Evolutionary conservation across 257 asterid species (phyloP).

Genomic region (Ilex aquifolium): DNA sequence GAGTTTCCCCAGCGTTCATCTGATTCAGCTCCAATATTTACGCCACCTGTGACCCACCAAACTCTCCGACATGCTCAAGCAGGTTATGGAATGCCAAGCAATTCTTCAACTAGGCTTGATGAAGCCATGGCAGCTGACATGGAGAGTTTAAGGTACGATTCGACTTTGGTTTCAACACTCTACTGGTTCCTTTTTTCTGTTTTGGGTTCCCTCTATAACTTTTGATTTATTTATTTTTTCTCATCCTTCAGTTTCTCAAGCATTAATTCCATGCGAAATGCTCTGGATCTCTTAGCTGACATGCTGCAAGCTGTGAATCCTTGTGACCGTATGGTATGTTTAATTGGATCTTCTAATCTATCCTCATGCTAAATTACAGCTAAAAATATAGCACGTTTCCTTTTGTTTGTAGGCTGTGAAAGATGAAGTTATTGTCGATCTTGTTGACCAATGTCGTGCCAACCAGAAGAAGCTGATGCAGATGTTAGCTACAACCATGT

Average conservation of each 20-base stretch:
- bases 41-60: slow-evolving; percentile 70
- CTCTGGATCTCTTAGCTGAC: slow-evolving; percentile 64
- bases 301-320: slow-evolving; percentile 81
- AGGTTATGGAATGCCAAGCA: slow-evolving; percentile 91
- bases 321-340: slow-evolving; percentile 47
- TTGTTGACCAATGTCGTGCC: slow-evolving; percentile 68
- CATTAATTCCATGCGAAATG: slow-evolving; percentile 54
- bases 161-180: not conserved
- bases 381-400: slow-evolving; percentile 1
- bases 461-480: slow-evolving; percentile 84
- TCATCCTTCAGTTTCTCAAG: slow-evolving; percentile 37
- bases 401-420: slow-evolving; percentile 47
- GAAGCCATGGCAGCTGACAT: slow-evolving; percentile 79
- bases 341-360: not conserved
- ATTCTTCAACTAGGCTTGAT: slow-evolving; percentile 78
- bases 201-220: too few relatives aligned
- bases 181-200: not conserved
- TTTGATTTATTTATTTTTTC: not conserved
- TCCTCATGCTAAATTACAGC: slow-evolving; percentile 1
- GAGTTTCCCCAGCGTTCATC: slow-evolving; percentile 59
- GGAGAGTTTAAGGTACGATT: slow-evolving; percentile 55
- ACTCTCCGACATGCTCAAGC: slow-evolving; percentile 56
- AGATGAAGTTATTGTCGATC: slow-evolving; percentile 74
- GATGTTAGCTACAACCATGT: slow-evolving; percentile 62
- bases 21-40: slow-evolving; percentile 63